Conservation (phyloP, 805 yeast genomes). For the Wickerhamomyces subpelliculosus region DNA sequence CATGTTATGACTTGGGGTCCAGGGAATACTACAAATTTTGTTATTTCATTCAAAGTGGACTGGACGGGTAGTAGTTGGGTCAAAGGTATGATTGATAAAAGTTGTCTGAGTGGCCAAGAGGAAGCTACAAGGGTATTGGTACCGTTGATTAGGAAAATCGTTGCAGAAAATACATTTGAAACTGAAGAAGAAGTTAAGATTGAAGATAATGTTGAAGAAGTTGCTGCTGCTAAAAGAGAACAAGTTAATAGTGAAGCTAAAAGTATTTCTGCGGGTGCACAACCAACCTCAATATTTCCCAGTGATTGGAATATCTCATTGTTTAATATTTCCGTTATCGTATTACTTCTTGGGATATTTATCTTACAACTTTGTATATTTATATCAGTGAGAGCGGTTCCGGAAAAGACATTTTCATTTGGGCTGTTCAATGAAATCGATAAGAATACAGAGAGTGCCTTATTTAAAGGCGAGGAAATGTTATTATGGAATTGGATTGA, state of each 20-base stretch:
- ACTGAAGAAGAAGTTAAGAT: conserved; percentile 7
- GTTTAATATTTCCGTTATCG: conserved; percentile 9
- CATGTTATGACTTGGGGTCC: conserved; percentile 72
- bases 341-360: conserved; percentile 6
- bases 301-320: not conserved
- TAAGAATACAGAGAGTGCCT: conserved; percentile 3
- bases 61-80: conserved; percentile 95
- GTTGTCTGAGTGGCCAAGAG: conserved; percentile 74
- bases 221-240: not conserved
- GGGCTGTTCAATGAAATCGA: conserved; percentile 1
- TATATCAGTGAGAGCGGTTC: not conserved
- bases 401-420: conserved; percentile 1
- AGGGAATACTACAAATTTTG: conserved; percentile 50
- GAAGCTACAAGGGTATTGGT: conserved; percentile 48
- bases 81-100: conserved; percentile 80
- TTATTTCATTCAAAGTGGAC: conserved; percentile 65
- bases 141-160: conserved; percentile 18
- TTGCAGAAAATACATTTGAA: conserved; percentile 16
- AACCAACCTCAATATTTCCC: not conserved
- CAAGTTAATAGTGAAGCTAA: conserved; percentile 1
- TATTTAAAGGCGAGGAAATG: conserved; percentile 18
- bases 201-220: not conserved
- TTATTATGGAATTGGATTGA: conserved; percentile 24
- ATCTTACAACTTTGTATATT: conserved; percentile 13
- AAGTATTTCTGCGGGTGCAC: not conserved